phyloP scores from a whole-genome alignment of 2,329 filamentous ascomycete genomes.

The Aureobasidium sp. region DNA sequence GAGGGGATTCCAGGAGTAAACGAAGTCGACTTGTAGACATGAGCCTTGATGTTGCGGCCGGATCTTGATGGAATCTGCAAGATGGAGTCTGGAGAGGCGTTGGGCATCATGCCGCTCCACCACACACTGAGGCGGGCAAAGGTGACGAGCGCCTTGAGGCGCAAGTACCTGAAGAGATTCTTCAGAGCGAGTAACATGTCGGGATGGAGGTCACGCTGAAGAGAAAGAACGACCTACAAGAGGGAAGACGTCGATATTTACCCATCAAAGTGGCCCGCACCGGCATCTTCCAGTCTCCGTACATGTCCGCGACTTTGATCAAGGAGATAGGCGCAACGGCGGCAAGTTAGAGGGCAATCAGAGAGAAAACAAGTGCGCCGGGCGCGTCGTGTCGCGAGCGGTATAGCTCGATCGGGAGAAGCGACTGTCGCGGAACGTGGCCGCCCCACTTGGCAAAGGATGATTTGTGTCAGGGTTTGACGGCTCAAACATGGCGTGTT shows the following conservation, averaged over 20 bases:
- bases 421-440: not conserved
- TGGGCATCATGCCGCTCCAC: not conserved
- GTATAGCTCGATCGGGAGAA: slow-evolving; percentile 6
- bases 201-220: not conserved
- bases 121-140: slow-evolving; percentile 16
- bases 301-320: not conserved
- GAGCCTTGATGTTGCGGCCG: slow-evolving; percentile 20
- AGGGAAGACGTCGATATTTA: not conserved
- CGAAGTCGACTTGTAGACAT: slow-evolving; percentile 21
- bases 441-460: not conserved
- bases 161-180: slow-evolving; percentile 14
- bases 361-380: not conserved
- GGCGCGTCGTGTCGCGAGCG: not conserved
- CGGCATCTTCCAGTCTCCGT: not conserved
- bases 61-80: slow-evolving; percentile 21
- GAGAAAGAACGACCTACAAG: not conserved
- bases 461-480: slow-evolving; percentile 1
- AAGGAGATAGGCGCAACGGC: not conserved
- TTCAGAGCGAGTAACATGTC: not conserved
- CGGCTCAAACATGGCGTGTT: not conserved
- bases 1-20: not conserved
- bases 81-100: slow-evolving; percentile 4
- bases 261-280: not conserved
- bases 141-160: slow-evolving; percentile 20
- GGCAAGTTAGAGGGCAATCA: not conserved